These are phyloP conservation scores for Nicotiana noctiflora DNA, from an alignment of 257 asterid genomes.

Conservation along the genomic window DNA sequence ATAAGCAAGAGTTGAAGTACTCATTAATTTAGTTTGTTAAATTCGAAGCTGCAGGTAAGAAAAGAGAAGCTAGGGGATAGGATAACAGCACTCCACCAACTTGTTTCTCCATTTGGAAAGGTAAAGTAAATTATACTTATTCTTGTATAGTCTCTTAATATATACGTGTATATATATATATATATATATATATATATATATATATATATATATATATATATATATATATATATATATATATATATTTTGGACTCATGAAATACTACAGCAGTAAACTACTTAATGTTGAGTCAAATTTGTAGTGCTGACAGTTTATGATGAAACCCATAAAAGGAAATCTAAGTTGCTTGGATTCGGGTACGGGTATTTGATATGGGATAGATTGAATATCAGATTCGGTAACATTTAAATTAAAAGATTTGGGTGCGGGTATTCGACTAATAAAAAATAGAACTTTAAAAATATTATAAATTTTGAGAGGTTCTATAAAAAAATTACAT, in stretches of 20 bases:
- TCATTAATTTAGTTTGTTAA: neutral
- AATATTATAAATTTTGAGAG: too few relatives aligned
- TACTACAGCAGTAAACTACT: neutral
- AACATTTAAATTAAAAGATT: too few relatives aligned
- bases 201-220: too few relatives aligned
- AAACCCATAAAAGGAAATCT: conserved; percentile 15
- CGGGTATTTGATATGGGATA: too few relatives aligned
- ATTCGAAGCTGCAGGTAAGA: conserved; percentile 49
- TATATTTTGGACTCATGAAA: neutral
- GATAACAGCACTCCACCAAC: conserved; percentile 90
- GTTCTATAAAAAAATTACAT: too few relatives aligned
- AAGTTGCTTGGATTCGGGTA: too few relatives aligned
- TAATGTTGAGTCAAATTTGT: neutral
- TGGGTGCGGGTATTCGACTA: too few relatives aligned
- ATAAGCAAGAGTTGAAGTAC: neutral
- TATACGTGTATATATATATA: too few relatives aligned
- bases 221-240: too few relatives aligned
- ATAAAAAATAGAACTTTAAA: too few relatives aligned
- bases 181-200: too few relatives aligned
- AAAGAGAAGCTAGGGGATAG: conserved; percentile 94
- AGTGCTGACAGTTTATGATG: conserved; percentile 17
- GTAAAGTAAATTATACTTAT: conserved; percentile 22
- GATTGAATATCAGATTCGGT: too few relatives aligned
- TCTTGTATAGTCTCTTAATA: neutral
- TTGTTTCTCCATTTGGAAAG: conserved; percentile 99